A percentile compares a stretch with the other conserved stretches of the same genome.
phyloP scores from a whole-genome alignment of 1,139 yeast species.

The Wickerhamomyces sp. region DNA sequence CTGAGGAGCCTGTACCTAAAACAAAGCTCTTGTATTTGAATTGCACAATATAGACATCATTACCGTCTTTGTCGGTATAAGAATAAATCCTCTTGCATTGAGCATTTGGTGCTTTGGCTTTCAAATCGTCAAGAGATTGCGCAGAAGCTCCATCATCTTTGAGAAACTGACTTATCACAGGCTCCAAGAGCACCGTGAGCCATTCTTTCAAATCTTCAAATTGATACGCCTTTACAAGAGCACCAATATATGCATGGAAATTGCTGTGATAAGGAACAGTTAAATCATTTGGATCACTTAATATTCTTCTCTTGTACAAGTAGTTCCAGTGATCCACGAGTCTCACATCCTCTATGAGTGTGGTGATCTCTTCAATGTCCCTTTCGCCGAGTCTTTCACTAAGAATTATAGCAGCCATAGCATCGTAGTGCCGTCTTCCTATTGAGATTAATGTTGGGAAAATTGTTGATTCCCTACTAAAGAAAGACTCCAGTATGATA shows the following conservation, averaged over 20 bases:
- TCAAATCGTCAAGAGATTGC: slow-evolving; percentile 4
- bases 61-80: background rate
- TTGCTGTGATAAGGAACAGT: slow-evolving; percentile 3
- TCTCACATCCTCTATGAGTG: slow-evolving; percentile 4
- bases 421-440: slow-evolving; percentile 9
- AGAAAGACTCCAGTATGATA: slow-evolving; percentile 2
- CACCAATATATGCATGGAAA: slow-evolving; percentile 14
- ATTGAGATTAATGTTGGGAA: slow-evolving; percentile 4
- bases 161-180: slow-evolving; percentile 9
- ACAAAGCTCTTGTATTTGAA: slow-evolving; percentile 1
- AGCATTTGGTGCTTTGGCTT: slow-evolving; percentile 3
- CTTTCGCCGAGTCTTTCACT: slow-evolving; percentile 10
- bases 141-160: background rate
- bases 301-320: slow-evolving; percentile 3
- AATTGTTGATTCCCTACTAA: background rate
- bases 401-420: slow-evolving; percentile 6
- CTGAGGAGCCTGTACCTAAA: slow-evolving; percentile 9
- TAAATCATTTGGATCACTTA: slow-evolving; percentile 3
- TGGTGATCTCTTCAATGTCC: slow-evolving; percentile 3
- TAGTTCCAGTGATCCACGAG: slow-evolving; percentile 8
- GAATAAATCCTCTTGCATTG: slow-evolving; percentile 2
- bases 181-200: slow-evolving; percentile 11
- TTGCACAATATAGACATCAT: slow-evolving; percentile 6
- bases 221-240: slow-evolving; percentile 4
- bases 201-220: slow-evolving; percentile 3